These are phyloP conservation scores for Xylaria venustula DNA, from an alignment of 495 filamentous ascomycete genomes.

Conservation along the genomic window DNA sequence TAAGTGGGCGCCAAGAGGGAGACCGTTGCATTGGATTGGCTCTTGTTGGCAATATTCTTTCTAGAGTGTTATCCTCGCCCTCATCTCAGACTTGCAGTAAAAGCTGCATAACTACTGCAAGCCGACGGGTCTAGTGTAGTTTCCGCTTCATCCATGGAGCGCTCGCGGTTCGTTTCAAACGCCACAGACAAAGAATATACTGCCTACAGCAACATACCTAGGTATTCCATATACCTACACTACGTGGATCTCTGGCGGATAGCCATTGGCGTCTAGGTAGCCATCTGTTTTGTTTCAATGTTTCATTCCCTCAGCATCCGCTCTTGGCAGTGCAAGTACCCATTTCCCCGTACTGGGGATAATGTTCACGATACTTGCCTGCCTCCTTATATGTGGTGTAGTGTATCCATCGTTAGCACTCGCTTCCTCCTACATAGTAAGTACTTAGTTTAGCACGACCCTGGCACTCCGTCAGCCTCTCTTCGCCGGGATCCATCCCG, in stretches of 20 bases:
- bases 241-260: conserved; percentile 18
- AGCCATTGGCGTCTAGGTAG: conserved; percentile 14
- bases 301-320: conserved; percentile 11
- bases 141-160: conserved; percentile 11
- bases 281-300: conserved; percentile 8
- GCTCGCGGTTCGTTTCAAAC: conserved; percentile 15
- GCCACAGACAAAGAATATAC: conserved; percentile 16
- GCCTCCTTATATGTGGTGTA: neutral
- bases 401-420: neutral
- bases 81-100: conserved; percentile 25
- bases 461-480: conserved; percentile 14
- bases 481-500: conserved; percentile 16
- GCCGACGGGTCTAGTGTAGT: conserved; percentile 14
- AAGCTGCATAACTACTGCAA: conserved; percentile 25
- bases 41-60: conserved; percentile 15
- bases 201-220: too few relatives aligned
- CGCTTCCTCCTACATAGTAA: too few relatives aligned
- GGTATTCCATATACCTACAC: neutral
- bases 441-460: conserved; percentile 5
- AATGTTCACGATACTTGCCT: conserved; percentile 8
- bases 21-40: neutral
- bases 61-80: conserved; percentile 20
- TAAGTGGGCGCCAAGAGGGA: neutral
- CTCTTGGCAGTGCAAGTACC: neutral
- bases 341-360: neutral